Percentiles rank a stretch among this genome's conserved stretches.
Evolutionary conservation across 2,329 filamentous ascomycete genomes (phyloP).

Genomic region (Fusarium xylarioides): DNA sequence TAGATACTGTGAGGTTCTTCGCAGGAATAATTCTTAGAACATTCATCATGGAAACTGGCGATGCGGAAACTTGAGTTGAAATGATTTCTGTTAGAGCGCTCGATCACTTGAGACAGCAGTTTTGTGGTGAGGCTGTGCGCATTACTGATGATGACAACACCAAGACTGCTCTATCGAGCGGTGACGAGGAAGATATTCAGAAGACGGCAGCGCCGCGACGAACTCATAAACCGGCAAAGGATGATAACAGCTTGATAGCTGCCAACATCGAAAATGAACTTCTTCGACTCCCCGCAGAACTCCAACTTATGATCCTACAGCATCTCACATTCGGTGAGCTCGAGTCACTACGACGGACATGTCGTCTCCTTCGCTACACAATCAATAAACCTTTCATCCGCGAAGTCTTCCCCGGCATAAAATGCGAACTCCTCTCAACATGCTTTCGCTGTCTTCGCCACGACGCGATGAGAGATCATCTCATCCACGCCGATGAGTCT

Average conservation of each 20-base stretch:
- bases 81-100: neutral
- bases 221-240: accelerated
- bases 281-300: constrained; percentile 52
- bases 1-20: neutral
- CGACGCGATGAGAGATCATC: constrained; percentile 42
- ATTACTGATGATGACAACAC: neutral
- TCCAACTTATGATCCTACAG: constrained; percentile 53
- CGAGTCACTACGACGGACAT: constrained; percentile 54
- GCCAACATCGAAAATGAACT: constrained; percentile 28
- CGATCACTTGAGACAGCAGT: neutral
- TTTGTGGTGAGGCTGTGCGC: neutral
- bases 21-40: neutral
- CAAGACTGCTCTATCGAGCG: neutral
- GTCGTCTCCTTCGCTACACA: constrained; percentile 47
- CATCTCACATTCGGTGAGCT: constrained; percentile 55
- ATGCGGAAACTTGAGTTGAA: neutral
- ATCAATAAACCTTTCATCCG: constrained; percentile 50
- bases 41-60: neutral
- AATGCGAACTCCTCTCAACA: constrained; percentile 47
- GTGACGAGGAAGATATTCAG: neutral
- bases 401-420: constrained; percentile 49
- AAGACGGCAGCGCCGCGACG: neutral
- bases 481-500: constrained; percentile 46
- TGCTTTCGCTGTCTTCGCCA: constrained; percentile 53
- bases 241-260: neutral